Percentiles rank a stretch among this genome's conserved stretches.
phyloP scores from a whole-genome alignment of 495 filamentous ascomycete genomes.

The Lophium mytilinum region DNA sequence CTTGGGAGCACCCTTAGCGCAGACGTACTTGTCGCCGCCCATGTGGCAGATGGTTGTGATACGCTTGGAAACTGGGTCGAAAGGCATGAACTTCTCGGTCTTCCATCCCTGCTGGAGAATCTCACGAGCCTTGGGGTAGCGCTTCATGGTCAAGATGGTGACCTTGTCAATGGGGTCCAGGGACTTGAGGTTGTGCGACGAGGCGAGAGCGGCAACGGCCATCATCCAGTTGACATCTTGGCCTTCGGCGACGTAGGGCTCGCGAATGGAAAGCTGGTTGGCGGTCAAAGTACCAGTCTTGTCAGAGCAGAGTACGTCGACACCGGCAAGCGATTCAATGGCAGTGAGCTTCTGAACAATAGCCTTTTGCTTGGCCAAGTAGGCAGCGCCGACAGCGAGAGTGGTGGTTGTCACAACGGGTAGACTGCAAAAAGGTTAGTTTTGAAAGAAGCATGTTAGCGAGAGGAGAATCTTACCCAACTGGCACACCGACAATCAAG shows the following conservation, averaged over 20 bases:
- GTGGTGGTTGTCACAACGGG: constrained; percentile 69
- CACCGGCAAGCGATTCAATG: constrained; percentile 69
- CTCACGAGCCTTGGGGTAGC: constrained; percentile 65
- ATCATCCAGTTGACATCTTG: constrained; percentile 77
- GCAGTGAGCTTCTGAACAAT: constrained; percentile 71
- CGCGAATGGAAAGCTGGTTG: constrained; percentile 67
- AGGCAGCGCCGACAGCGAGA: constrained; percentile 65
- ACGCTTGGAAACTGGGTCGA: constrained; percentile 73
- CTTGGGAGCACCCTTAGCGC: constrained; percentile 68
- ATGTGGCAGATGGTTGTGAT: constrained; percentile 60
- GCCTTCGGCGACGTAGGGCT: constrained; percentile 66
- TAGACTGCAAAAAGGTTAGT: constrained; percentile 37
- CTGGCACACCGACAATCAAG: constrained; percentile 65
- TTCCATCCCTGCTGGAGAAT: constrained; percentile 62
- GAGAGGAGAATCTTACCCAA: constrained; percentile 34
- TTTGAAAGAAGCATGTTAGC: neutral
- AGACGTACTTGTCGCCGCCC: constrained; percentile 59
- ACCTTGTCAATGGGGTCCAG: constrained; percentile 73
- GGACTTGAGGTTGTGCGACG: constrained; percentile 70
- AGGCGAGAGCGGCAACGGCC: constrained; percentile 65
- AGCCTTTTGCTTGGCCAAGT: constrained; percentile 65
- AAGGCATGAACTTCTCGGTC: constrained; percentile 68
- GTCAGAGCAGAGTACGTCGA: constrained; percentile 68
- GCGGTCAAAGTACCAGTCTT: constrained; percentile 64
- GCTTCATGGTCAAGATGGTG: constrained; percentile 63